Evolutionary conservation across 2,329 filamentous ascomycete species (phyloP).

Genomic region (Aureobasidium pullulans): DNA sequence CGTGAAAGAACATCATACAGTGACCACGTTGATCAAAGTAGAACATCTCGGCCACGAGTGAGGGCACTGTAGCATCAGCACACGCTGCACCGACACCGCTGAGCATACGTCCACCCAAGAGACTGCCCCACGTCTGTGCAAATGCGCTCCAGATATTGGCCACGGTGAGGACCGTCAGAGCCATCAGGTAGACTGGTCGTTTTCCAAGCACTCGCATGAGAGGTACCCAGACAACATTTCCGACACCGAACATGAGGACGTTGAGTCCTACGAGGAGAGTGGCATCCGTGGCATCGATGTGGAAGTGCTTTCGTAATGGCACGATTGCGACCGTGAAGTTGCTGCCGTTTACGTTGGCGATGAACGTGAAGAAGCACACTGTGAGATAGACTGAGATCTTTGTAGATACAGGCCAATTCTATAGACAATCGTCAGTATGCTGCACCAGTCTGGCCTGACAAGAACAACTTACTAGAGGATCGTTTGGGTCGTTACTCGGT

Average conservation of each 20-base stretch:
- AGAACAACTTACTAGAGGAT: constrained; percentile 13
- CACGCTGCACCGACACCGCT: constrained; percentile 25
- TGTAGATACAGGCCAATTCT: constrained; percentile 16
- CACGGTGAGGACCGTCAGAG: constrained; percentile 26
- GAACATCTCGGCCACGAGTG: constrained; percentile 32
- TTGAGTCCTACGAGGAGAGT: constrained; percentile 24
- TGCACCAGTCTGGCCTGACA: not conserved
- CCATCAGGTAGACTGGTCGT: constrained; percentile 31
- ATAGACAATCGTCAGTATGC: not conserved
- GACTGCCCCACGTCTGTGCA: constrained; percentile 21
- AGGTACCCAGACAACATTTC: constrained; percentile 28
- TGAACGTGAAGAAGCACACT: constrained; percentile 34
- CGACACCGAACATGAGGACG: constrained; percentile 25
- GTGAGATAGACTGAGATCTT: constrained; percentile 27
- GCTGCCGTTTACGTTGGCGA: constrained; percentile 33
- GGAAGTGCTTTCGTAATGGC: constrained; percentile 27
- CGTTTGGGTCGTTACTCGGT: constrained; percentile 19
- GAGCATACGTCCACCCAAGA: constrained; percentile 22
- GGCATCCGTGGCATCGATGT: constrained; percentile 18
- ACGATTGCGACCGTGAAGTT: constrained; percentile 33
- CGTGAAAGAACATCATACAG: constrained; percentile 33
- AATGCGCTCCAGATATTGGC: constrained; percentile 31
- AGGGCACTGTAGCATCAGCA: constrained; percentile 31
- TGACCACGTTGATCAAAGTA: constrained; percentile 28
- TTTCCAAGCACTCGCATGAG: constrained; percentile 29